Base-by-base conservation (phyloP, 805 yeast genomes). In the Lachancea sp. region DNA sequence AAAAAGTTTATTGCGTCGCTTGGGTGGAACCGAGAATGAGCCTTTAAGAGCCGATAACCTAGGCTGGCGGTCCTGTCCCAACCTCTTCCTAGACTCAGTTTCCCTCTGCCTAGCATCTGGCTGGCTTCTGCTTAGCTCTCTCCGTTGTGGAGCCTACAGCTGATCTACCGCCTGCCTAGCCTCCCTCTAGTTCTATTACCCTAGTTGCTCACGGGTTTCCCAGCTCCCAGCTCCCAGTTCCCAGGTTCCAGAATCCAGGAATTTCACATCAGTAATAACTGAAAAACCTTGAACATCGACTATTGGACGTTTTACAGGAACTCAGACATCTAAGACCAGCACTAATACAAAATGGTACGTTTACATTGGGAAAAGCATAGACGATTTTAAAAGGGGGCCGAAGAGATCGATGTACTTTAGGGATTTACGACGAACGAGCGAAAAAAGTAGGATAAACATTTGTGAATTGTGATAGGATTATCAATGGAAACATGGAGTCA, bases 271-370 rank as follows among this genome's bases (percentile, higher is more conserved):
- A 20, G 32, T 29, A 15, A 19, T 28, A n/a, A 20, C 24, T 38
- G 36, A 38, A 38, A 38, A 38, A 38, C 30, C 34, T 29, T 31
- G 33, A 30, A 32, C 22, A 21, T 20, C 12, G 36, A n/a, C 11
- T 17, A 32, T 32, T 32, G 21, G 29, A 23, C 35, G 25, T 25
- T 31, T 32, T 16, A 12, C 20, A n/a, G 19, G 32, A 32, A 24
- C 23, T 28, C 25, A 41, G 45, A 48, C 49, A 42, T 43, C 45
- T 30, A 50, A 50, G 47, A 65, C 63, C 42, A 51, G 48, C 52
- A 45, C 43, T 49, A 45, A 45, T 48, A 47, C 55, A 52, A 51
- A 51, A 54, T 51, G 58, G 57, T 51, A 51, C 50, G 57, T 52
- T 37, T 40, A 43, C 24, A 24, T 23, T 22, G 19, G 32, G 36